Evolutionary conservation across 169 alveolate species (phyloP).

Genomic region (Eimeria zaria): DNA sequence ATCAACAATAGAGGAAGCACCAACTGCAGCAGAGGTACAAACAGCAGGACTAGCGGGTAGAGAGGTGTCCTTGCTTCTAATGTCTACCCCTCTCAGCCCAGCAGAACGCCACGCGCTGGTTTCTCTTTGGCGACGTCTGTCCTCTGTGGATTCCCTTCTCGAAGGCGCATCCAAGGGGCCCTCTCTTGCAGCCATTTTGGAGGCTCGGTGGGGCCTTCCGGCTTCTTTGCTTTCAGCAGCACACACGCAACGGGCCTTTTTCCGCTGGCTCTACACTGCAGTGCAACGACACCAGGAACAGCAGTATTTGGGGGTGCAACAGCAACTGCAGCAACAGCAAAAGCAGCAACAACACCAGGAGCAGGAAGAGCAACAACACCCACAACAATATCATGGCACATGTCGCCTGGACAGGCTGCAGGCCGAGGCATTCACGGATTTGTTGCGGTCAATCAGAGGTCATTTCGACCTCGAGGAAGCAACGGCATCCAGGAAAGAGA

Average conservation of each 20-base stretch:
- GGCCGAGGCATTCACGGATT: conserved; percentile 28
- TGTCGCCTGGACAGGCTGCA: not conserved
- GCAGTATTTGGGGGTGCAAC: conserved; percentile 20
- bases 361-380: conserved; percentile 5
- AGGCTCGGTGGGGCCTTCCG: conserved; percentile 70
- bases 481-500: conserved; percentile 32
- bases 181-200: conserved; percentile 26
- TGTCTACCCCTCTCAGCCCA: conserved; percentile 12
- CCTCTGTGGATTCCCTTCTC: not conserved
- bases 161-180: conserved; percentile 25
- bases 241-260: conserved; percentile 10
- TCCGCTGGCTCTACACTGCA: conserved; percentile 52
- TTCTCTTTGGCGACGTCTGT: conserved; percentile 33
- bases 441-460: conserved; percentile 22
- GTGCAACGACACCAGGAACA: conserved; percentile 47
- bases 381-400: not conserved
- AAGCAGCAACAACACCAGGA: not conserved
- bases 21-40: not conserved
- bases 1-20: not conserved
- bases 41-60: not conserved
- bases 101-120: conserved; percentile 33
- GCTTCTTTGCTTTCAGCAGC: conserved; percentile 30
- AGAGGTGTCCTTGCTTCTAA: not conserved
- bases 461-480: conserved; percentile 58
- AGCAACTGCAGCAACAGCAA: conserved; percentile 28